Evolutionary conservation across 2,329 filamentous ascomycete species (phyloP).

Genomic region (Westerdykella sp.): DNA sequence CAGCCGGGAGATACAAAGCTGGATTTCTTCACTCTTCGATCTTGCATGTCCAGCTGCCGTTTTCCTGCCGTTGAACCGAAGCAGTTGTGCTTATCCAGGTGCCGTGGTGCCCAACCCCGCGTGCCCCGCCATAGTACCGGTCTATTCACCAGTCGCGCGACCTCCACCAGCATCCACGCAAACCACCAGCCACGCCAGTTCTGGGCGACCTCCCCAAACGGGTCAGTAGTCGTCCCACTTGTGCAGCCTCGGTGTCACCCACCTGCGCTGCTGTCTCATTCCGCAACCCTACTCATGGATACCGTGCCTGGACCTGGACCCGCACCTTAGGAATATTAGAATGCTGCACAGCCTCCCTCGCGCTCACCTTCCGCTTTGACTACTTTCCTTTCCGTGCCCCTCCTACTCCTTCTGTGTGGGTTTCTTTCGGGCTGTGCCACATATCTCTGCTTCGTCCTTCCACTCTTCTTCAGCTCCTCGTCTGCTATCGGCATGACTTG

Average conservation of each 20-base stretch:
- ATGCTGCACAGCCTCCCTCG: background rate
- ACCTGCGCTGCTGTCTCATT: slow-evolving; percentile 1
- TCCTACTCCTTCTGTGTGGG: background rate
- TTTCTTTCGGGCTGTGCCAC: background rate
- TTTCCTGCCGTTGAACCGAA: background rate
- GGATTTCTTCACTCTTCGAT: too few species aligned
- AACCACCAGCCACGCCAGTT: too few species aligned
- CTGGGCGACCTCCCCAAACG: too few species aligned
- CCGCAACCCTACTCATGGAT: too few species aligned
- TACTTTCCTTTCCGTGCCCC: background rate
- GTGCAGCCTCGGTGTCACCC: background rate
- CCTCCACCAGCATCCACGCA: background rate
- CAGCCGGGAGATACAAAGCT: too few species aligned
- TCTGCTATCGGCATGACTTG: slow-evolving; percentile 15
- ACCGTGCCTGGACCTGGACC: slow-evolving; percentile 5
- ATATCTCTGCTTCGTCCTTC: background rate
- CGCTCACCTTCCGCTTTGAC: slow-evolving; percentile 1
- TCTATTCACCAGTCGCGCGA: background rate
- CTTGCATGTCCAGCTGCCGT: background rate
- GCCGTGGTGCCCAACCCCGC: background rate
- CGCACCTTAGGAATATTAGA: slow-evolving; percentile 7
- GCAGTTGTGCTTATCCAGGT: too few species aligned
- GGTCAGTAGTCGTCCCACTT: too few species aligned
- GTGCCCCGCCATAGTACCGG: background rate
- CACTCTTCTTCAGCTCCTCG: background rate